A percentile compares a stretch with the other conserved stretches of the same genome.
These are phyloP conservation scores for Nidularia sp. DNA, from an alignment of 768 basidiomycete genomes.

Conservation along the genomic window DNA sequence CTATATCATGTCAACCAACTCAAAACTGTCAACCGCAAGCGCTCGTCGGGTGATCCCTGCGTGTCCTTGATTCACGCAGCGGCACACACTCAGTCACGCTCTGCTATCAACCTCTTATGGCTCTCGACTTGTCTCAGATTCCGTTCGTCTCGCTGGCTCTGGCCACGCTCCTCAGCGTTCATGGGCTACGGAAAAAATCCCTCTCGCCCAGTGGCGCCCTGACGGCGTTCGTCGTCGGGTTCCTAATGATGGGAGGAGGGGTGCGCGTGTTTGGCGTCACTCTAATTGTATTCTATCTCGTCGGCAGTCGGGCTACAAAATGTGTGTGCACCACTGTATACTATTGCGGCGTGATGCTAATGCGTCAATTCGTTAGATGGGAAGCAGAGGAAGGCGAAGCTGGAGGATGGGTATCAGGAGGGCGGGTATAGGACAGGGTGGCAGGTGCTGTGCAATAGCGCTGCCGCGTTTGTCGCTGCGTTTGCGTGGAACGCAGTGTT, in stretches of 20 bases:
- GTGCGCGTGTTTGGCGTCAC: conserved; percentile 60
- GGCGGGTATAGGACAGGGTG: conserved; percentile 69
- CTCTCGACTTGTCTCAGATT: background rate
- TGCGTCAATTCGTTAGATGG: conserved; percentile 43
- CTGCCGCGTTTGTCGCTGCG: conserved; percentile 55
- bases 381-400: conserved; percentile 64
- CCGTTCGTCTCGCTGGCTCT: conserved; percentile 33
- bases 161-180: conserved; percentile 52
- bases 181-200: conserved; percentile 72
- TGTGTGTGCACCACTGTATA: conserved; percentile 34
- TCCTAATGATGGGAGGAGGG: conserved; percentile 65
- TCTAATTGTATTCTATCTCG: conserved; percentile 74
- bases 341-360: background rate
- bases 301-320: conserved; percentile 83
- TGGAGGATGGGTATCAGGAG: conserved; percentile 77
- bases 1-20: too few species aligned
- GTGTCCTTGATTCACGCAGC: too few species aligned
- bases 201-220: conserved; percentile 74
- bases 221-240: conserved; percentile 76
- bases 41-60: too few species aligned
- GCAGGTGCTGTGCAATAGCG: conserved; percentile 84
- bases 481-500: conserved; percentile 63
- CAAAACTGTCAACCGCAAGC: too few species aligned
- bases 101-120: too few species aligned
- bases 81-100: too few species aligned